These are phyloP conservation scores for Aegilops speltoides DNA, from an alignment of 176 grass and related monocot species.

Conservation along the genomic window DNA sequence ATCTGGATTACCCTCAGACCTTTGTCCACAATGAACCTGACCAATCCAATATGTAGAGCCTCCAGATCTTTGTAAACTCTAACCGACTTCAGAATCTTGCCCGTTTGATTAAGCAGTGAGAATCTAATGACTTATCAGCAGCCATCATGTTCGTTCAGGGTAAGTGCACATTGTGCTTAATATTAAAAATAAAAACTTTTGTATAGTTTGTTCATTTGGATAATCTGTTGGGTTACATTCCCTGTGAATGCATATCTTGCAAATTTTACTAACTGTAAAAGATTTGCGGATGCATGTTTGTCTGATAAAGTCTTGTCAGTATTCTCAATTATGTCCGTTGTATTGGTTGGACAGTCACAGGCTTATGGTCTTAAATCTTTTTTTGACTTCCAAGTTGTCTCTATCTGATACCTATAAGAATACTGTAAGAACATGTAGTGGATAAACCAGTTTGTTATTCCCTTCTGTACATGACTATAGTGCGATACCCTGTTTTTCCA, in stretches of 20 bases:
- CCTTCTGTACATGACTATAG: background rate
- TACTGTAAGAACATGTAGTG: background rate
- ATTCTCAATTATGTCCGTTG: background rate
- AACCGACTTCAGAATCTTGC: background rate
- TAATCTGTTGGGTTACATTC: background rate
- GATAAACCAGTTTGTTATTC: background rate
- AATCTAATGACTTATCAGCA: background rate
- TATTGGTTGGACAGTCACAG: background rate
- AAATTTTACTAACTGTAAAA: background rate
- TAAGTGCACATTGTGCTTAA: background rate
- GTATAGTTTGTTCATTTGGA: background rate
- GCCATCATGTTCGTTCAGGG: slow-evolving; percentile 3
- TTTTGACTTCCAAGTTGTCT: background rate
- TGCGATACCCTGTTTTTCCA: background rate
- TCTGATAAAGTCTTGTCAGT: background rate
- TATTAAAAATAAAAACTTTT: background rate
- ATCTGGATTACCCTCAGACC: background rate
- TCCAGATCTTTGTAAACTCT: background rate
- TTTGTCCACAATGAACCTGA: slow-evolving; percentile 7
- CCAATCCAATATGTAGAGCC: background rate
- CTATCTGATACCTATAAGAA: background rate
- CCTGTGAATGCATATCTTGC: background rate
- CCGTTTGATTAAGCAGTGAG: background rate
- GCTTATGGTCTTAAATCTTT: background rate
- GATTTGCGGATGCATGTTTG: background rate